A percentile compares a stretch with the other conserved stretches of the same genome.
These are phyloP conservation scores for Globisporangium spinosum DNA, from an alignment of 352 stramenopile genomes.

Conservation along the genomic window DNA sequence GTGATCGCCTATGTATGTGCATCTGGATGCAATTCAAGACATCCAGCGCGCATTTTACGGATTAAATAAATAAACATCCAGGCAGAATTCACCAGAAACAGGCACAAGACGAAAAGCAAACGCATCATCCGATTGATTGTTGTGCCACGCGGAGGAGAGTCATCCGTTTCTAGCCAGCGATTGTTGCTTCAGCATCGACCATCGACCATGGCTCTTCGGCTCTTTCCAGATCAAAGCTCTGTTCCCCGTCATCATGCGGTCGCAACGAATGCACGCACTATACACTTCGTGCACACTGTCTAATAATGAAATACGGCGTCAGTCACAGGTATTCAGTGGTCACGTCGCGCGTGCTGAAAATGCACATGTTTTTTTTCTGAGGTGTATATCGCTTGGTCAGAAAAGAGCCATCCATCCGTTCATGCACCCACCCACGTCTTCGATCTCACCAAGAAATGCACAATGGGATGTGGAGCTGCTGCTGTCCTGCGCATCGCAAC, in stretches of 20 bases:
- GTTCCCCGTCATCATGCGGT: background rate
- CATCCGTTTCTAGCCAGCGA: background rate
- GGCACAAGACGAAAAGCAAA: background rate
- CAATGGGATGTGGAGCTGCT: background rate
- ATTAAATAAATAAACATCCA: slow-evolving; percentile 4
- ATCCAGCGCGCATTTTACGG: background rate
- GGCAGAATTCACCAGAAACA: background rate
- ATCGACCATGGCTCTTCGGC: background rate
- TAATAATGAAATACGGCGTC: background rate
- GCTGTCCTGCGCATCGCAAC: background rate
- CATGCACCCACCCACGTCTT: background rate
- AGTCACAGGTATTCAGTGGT: background rate
- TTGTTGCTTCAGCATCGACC: background rate
- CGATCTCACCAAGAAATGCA: background rate
- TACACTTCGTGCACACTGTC: background rate
- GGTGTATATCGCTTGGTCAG: slow-evolving; percentile 10
- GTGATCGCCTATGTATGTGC: background rate
- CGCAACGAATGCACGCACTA: background rate
- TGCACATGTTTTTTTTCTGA: slow-evolving; percentile 7
- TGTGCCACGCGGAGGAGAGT: background rate
- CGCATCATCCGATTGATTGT: slow-evolving; percentile 1
- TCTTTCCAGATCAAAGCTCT: background rate
- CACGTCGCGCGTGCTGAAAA: background rate
- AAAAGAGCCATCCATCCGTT: background rate
- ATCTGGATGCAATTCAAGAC: background rate